Percentiles rank a stretch among this genome's conserved stretches.
Evolutionary conservation across 2,329 filamentous ascomycete genomes (phyloP).

Genomic region (Clonostachys rosea): DNA sequence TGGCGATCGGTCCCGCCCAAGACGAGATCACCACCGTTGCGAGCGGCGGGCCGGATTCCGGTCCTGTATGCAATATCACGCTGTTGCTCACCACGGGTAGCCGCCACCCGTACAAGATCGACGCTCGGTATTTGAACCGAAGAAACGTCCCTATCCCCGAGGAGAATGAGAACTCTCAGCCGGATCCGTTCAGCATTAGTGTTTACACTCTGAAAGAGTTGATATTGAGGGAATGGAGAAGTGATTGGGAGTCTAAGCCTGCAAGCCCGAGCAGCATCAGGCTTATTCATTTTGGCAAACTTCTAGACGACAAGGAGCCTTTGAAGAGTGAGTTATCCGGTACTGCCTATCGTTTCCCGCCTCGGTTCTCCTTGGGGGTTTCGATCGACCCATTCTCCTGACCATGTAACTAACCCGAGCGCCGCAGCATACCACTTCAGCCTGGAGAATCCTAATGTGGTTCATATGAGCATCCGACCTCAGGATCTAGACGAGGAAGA

Average conservation of each 20-base stretch:
- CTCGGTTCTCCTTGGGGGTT: neutral
- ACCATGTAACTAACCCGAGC: neutral
- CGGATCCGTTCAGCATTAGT: conserved; percentile 84
- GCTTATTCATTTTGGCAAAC: conserved; percentile 85
- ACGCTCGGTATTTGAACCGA: conserved; percentile 79
- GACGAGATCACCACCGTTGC: conserved; percentile 31
- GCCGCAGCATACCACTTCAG: conserved; percentile 72
- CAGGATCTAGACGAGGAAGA: conserved; percentile 82
- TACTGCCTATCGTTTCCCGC: neutral
- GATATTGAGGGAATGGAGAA: conserved; percentile 88
- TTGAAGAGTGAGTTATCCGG: conserved; percentile 64
- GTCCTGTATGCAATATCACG: conserved; percentile 65
- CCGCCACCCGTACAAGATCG: conserved; percentile 84
- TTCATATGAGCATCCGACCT: conserved; percentile 92
- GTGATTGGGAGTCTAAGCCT: conserved; percentile 85
- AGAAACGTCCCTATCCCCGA: conserved; percentile 74
- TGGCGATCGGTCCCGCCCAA: conserved; percentile 38
- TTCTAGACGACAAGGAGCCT: conserved; percentile 83
- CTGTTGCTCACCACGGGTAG: conserved; percentile 77
- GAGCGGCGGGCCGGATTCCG: conserved; percentile 19
- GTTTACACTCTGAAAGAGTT: conserved; percentile 93
- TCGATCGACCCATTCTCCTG: neutral
- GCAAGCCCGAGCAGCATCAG: conserved; percentile 85
- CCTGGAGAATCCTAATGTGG: conserved; percentile 70
- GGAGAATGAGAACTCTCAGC: conserved; percentile 48